Conservation (phyloP, 2,329 filamentous ascomycete genomes). For the Ascochyta pisi region DNA sequence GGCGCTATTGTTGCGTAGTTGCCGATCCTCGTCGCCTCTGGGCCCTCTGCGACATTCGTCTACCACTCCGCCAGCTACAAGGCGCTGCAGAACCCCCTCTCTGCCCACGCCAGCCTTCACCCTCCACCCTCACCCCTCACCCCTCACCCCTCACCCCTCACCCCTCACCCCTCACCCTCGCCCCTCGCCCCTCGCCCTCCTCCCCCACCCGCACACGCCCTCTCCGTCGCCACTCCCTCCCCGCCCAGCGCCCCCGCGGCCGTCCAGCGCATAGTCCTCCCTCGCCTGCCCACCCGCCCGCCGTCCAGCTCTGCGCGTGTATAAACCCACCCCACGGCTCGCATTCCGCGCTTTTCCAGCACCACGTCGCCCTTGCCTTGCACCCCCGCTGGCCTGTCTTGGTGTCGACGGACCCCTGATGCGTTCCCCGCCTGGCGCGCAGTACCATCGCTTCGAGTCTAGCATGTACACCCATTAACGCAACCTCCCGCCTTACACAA, state of each 20-base stretch:
- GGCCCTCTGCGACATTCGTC: conserved; percentile 4
- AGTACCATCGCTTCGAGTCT: conserved; percentile 47
- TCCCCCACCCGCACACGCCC: neutral
- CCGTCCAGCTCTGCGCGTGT: neutral
- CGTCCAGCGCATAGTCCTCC: neutral
- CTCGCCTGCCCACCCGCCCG: conserved; percentile 4
- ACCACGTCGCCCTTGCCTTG: conserved; percentile 44
- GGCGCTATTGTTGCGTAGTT: conserved; percentile 26
- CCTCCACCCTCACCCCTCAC: conserved; percentile 1
- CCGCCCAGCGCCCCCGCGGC: neutral
- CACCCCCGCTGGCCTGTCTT: conserved; percentile 34
- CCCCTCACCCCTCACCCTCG: conserved; percentile 7
- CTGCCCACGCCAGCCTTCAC: neutral
- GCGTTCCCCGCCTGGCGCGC: conserved; percentile 49
- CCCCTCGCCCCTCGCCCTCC: too few relatives aligned
- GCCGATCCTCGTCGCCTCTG: conserved; percentile 26
- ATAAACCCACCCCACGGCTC: conserved; percentile 10
- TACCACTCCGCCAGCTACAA: neutral
- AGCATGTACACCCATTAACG: conserved; percentile 49
- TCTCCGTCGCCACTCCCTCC: neutral
- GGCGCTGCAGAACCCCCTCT: neutral
- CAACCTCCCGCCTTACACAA: conserved; percentile 38
- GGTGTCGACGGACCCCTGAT: conserved; percentile 42
- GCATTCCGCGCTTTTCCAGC: conserved; percentile 14
- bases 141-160: neutral